Percentiles rank a stretch among this genome's conserved stretches.
These are phyloP conservation scores for Apiotrichum veenhuisii DNA, from an alignment of 1,284 basidiomycete species.

Conservation along the genomic window DNA sequence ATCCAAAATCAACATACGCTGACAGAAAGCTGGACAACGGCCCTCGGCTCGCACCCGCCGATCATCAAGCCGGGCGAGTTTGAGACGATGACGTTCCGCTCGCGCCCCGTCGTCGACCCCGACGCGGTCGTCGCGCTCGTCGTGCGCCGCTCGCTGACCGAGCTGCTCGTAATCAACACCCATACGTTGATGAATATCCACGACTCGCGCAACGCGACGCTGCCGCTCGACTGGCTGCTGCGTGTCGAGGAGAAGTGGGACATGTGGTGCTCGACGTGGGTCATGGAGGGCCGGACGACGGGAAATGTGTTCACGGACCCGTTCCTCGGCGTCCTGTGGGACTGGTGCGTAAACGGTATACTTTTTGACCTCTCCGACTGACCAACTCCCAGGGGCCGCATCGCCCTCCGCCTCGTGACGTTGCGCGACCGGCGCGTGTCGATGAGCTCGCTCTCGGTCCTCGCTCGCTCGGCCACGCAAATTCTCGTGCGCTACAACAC, in stretches of 20 bases:
- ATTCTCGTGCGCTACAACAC: slow-evolving; percentile 17
- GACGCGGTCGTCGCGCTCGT: slow-evolving; percentile 10
- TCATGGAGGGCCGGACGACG: slow-evolving; percentile 12
- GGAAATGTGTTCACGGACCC: slow-evolving; percentile 13
- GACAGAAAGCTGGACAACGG: slow-evolving; percentile 12
- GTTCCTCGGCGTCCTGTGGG: slow-evolving; percentile 16
- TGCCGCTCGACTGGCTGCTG: slow-evolving; percentile 17
- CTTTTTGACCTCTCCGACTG: background rate
- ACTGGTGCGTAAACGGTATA: slow-evolving; percentile 12
- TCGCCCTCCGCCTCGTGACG: slow-evolving; percentile 12
- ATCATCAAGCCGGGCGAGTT: slow-evolving; percentile 20
- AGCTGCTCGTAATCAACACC: slow-evolving; percentile 22
- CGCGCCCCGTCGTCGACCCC: slow-evolving; percentile 8
- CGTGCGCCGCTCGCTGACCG: slow-evolving; percentile 12
- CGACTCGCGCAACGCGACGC: slow-evolving; percentile 10
- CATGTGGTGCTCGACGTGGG: slow-evolving; percentile 13
- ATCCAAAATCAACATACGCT: background rate
- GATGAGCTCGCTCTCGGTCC: slow-evolving; percentile 16
- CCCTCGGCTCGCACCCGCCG: slow-evolving; percentile 6
- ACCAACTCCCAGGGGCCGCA: slow-evolving; percentile 16
- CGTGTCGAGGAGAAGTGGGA: slow-evolving; percentile 16
- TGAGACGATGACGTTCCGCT: slow-evolving; percentile 15
- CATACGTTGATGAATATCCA: slow-evolving; percentile 17
- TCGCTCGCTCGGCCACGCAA: slow-evolving; percentile 19
- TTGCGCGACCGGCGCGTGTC: slow-evolving; percentile 16